These are phyloP conservation scores for Carallia pectinifolia DNA, from an alignment of 345 rosid species.

Conservation along the genomic window DNA sequence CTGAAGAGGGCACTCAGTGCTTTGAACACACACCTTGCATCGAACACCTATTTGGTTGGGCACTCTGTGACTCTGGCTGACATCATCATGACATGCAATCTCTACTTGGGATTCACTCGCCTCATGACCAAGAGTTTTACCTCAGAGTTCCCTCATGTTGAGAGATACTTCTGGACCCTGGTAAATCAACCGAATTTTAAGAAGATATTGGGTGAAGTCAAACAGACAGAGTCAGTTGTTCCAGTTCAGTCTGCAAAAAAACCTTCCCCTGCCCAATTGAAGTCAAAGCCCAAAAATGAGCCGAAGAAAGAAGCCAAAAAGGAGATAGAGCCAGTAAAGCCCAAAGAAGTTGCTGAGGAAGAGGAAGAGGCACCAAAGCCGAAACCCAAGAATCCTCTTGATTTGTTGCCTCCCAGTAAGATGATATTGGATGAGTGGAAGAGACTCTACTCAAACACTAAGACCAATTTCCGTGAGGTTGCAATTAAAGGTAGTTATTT, in stretches of 20 bases:
- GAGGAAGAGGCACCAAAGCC: constrained; percentile 53
- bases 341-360: constrained; percentile 45
- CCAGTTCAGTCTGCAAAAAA: constrained; percentile 58
- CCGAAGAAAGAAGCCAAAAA: constrained; percentile 59
- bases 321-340: constrained; percentile 74
- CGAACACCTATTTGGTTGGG: constrained; percentile 87
- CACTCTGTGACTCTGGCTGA: constrained; percentile 89
- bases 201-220: constrained; percentile 76
- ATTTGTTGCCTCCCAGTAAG: constrained; percentile 83
- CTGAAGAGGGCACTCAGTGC: constrained; percentile 83
- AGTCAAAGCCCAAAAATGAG: constrained; percentile 68
- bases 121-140: constrained; percentile 80
- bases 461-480: constrained; percentile 92
- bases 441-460: constrained; percentile 97
- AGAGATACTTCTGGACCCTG: constrained; percentile 98
- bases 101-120: constrained; percentile 46
- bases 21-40: constrained; percentile 64
- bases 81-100: constrained; percentile 72
- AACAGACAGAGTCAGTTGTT: constrained; percentile 68
- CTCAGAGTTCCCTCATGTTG: constrained; percentile 90
- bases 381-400: constrained; percentile 86
- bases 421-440: constrained; percentile 98
- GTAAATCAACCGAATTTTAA: constrained; percentile 86
- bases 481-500: constrained; percentile 74
- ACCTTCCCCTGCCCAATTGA: constrained; percentile 60